Evolutionary conservation across 768 basidiomycete genomes (phyloP).

Genomic region (Leccinum broughii): DNA sequence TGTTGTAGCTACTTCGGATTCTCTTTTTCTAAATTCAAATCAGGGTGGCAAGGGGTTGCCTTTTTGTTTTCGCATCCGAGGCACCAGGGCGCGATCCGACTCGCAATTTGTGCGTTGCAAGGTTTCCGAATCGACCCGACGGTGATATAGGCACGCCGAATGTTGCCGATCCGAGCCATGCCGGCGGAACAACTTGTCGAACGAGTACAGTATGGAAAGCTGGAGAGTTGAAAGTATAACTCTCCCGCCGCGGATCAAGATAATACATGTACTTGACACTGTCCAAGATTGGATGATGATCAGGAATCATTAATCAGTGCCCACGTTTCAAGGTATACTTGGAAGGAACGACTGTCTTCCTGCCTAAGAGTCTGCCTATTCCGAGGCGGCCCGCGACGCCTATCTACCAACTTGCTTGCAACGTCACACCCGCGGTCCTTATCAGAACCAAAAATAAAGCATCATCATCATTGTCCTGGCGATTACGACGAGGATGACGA

Average conservation of each 20-base stretch:
- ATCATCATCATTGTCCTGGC: not conserved
- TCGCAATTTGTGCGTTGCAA: not conserved
- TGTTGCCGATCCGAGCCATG: not conserved
- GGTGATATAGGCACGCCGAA: not conserved
- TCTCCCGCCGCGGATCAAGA: not conserved
- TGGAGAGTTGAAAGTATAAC: not conserved
- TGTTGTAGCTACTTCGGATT: constrained; percentile 8
- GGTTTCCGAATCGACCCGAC: constrained; percentile 1
- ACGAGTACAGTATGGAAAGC: not conserved
- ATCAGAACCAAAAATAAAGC: not conserved
- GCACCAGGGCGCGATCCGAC: not conserved
- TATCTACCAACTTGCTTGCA: not conserved
- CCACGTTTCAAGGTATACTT: not conserved
- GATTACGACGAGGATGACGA: not conserved
- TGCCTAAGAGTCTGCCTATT: too few relatives aligned
- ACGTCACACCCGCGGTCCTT: not conserved
- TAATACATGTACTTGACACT: not conserved
- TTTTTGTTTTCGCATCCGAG: not conserved
- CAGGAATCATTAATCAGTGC: not conserved
- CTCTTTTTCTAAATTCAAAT: not conserved
- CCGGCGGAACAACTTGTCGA: not conserved
- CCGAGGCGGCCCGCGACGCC: not conserved
- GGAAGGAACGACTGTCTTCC: too few relatives aligned
- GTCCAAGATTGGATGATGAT: not conserved
- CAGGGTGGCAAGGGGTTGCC: constrained; percentile 25